Percentiles rank a stretch among this genome's conserved stretches.
Evolutionary conservation across 192 early-diverging fungal species (phyloP).

Genomic region (Mortierella antarctica): DNA sequence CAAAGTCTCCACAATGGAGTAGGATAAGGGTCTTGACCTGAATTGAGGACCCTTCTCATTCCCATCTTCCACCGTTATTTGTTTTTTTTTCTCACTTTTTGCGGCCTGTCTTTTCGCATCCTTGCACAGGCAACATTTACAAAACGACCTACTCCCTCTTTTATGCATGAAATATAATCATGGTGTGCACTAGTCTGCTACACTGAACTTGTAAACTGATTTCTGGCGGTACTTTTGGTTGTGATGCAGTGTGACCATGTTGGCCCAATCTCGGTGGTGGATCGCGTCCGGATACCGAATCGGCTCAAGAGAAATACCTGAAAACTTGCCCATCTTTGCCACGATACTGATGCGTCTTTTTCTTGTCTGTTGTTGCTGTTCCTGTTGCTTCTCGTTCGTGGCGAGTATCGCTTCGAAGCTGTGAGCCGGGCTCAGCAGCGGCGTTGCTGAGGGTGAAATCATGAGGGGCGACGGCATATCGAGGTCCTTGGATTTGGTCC

Average conservation of each 20-base stretch:
- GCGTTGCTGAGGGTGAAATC: slow-evolving; percentile 9
- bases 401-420: too few relatives aligned
- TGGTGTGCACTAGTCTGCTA: neutral
- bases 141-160: too few relatives aligned
- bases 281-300: slow-evolving; percentile 69
- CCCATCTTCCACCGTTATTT: too few relatives aligned
- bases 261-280: slow-evolving; percentile 38
- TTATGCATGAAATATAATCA: neutral
- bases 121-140: too few relatives aligned
- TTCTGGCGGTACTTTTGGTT: slow-evolving; percentile 39
- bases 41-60: too few relatives aligned
- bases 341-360: slow-evolving; percentile 56
- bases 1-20: neutral
- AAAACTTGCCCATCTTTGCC: slow-evolving; percentile 64
- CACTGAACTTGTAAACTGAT: slow-evolving; percentile 32
- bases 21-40: too few relatives aligned
- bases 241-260: slow-evolving; percentile 31
- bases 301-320: slow-evolving; percentile 79
- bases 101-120: too few relatives aligned
- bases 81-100: too few relatives aligned
- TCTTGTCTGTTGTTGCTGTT: neutral
- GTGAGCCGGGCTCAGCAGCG: neutral
- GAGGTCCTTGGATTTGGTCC: slow-evolving; percentile 24
- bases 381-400: neutral
- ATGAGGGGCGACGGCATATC: slow-evolving; percentile 8